A percentile compares a stretch with the other conserved stretches of the same genome.
Conservation (phyloP, 345 rosid species). For the Zanthoxylum bungeanum region DNA sequence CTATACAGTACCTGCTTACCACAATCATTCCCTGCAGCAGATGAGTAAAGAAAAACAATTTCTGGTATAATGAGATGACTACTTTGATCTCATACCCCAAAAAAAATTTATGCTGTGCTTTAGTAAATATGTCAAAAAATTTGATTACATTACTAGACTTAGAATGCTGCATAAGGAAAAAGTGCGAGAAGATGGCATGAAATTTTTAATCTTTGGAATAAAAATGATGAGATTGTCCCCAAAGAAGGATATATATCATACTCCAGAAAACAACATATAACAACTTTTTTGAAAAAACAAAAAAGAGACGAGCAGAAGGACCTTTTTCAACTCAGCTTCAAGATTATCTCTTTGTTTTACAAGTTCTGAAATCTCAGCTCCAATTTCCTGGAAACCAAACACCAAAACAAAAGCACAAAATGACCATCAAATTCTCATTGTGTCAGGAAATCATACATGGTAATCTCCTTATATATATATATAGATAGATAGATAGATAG, state of each 20-base stretch:
- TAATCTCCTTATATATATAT: background rate
- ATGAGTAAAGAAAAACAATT: background rate
- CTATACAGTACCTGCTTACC: background rate
- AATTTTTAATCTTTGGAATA: background rate
- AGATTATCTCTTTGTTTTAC: slow-evolving; percentile 85
- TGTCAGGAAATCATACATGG: background rate
- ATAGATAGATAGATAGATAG: no score
- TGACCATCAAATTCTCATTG: background rate
- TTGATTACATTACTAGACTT: background rate
- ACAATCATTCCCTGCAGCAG: background rate
- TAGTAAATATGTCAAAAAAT: background rate
- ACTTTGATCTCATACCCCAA: background rate
- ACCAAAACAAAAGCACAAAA: slow-evolving; percentile 13
- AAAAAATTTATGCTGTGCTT: background rate
- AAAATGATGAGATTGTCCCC: background rate
- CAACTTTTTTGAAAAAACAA: background rate
- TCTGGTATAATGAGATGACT: background rate
- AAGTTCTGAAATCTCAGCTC: slow-evolving; percentile 69
- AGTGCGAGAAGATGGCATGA: background rate
- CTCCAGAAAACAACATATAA: background rate
- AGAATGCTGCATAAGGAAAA: background rate
- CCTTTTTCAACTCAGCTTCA: slow-evolving; percentile 92
- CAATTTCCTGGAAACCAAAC: slow-evolving; percentile 59
- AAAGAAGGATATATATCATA: background rate
- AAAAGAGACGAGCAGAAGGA: slow-evolving; percentile 11